Evolutionary conservation across 345 rosid genomes (phyloP).

Genomic region (Salix arbutifolia): DNA sequence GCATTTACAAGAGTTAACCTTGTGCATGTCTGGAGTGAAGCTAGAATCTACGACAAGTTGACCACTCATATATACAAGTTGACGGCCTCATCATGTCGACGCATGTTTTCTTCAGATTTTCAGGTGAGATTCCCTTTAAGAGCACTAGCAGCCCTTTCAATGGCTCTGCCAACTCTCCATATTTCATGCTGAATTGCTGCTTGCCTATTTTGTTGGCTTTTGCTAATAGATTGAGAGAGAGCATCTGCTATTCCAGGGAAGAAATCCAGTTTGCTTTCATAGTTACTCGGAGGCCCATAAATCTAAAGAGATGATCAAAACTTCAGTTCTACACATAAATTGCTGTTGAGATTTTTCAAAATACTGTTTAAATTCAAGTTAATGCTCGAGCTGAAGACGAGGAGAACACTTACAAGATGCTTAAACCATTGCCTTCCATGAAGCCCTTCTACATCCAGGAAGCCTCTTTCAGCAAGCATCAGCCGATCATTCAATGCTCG

Average conservation of each 20-base stretch:
- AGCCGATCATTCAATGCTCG: conserved; percentile 75
- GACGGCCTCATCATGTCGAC: neutral
- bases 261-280: conserved; percentile 53
- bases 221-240: conserved; percentile 23
- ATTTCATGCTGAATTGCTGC: conserved; percentile 62
- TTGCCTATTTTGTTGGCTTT: conserved; percentile 11
- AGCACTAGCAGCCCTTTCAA: conserved; percentile 70
- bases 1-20: neutral
- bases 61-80: neutral
- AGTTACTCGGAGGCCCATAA: conserved; percentile 60
- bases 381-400: neutral
- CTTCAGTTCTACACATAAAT: neutral
- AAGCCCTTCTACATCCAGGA: conserved; percentile 73
- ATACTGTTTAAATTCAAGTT: neutral
- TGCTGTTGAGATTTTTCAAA: neutral
- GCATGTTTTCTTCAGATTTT: neutral
- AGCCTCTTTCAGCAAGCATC: conserved; percentile 92
- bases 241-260: conserved; percentile 89
- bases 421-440: conserved; percentile 81
- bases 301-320: conserved; percentile 37
- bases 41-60: neutral
- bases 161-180: conserved; percentile 90
- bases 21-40: neutral
- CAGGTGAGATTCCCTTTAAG: conserved; percentile 45
- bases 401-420: conserved; percentile 66